These are phyloP conservation scores for Gymnopilus junonius DNA, from an alignment of 768 basidiomycete genomes.

Conservation along the genomic window DNA sequence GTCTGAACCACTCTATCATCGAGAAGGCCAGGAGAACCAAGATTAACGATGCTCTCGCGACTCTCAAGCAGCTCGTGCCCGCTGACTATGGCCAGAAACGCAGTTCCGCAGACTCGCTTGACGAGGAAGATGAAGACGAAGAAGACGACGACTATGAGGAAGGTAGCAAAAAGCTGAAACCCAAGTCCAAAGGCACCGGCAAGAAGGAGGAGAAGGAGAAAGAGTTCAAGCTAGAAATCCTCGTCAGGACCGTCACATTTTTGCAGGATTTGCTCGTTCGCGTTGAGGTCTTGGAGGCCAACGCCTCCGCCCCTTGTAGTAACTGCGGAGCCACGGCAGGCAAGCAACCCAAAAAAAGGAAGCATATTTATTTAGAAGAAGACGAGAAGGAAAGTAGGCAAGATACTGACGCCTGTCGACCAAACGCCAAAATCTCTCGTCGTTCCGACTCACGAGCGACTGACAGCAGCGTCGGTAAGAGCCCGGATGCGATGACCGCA, in stretches of 20 bases:
- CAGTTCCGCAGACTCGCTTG: constrained; percentile 23
- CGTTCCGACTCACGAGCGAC: neutral
- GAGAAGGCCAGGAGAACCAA: constrained; percentile 94
- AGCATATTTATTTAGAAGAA: constrained; percentile 10
- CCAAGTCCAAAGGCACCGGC: constrained; percentile 37
- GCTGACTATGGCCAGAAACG: constrained; percentile 43
- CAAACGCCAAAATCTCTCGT: constrained; percentile 14
- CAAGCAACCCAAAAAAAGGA: constrained; percentile 21
- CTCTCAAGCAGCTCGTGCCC: constrained; percentile 80
- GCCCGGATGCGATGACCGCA: neutral
- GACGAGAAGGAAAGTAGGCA: constrained; percentile 5
- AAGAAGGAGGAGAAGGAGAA: constrained; percentile 70
- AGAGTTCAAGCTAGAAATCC: constrained; percentile 92
- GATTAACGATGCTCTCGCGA: constrained; percentile 89
- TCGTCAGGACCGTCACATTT: constrained; percentile 81
- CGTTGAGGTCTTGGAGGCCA: constrained; percentile 46
- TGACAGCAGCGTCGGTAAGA: neutral
- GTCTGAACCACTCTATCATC: constrained; percentile 93
- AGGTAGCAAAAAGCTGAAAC: constrained; percentile 26
- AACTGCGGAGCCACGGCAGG: constrained; percentile 20
- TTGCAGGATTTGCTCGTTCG: constrained; percentile 70
- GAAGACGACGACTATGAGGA: constrained; percentile 25
- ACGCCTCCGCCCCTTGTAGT: constrained; percentile 24
- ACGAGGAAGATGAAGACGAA: constrained; percentile 40
- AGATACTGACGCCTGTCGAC: neutral